phyloP scores from a whole-genome alignment of 2,329 filamentous ascomycete species.

The Gyromitra esculenta region DNA sequence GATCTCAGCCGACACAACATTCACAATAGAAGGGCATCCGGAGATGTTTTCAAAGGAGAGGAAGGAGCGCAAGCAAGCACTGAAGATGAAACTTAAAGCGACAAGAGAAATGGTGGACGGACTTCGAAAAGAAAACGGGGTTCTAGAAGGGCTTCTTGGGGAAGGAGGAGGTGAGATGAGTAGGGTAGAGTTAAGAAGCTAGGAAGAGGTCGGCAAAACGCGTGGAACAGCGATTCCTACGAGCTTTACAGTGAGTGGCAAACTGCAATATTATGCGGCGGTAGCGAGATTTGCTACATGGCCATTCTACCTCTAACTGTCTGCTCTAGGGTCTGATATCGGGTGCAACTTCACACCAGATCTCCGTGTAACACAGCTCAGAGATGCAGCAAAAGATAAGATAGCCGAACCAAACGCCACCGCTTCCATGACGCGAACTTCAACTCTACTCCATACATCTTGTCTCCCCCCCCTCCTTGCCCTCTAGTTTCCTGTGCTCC shows the following conservation, averaged over 20 bases:
- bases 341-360: neutral
- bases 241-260: neutral
- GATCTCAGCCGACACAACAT: constrained; percentile 2
- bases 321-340: neutral
- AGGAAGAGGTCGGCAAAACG: neutral
- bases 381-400: constrained; percentile 24
- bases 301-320: neutral
- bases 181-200: constrained; percentile 1
- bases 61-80: constrained; percentile 51
- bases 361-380: constrained; percentile 11
- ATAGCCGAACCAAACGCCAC: constrained; percentile 18
- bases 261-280: neutral
- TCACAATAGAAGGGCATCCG: constrained; percentile 35
- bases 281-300: neutral
- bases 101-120: constrained; percentile 55
- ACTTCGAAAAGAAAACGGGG: constrained; percentile 48
- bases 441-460: constrained; percentile 1
- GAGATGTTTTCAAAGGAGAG: constrained; percentile 45
- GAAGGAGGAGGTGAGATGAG: constrained; percentile 8
- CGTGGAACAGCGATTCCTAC: neutral
- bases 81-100: constrained; percentile 54
- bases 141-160: constrained; percentile 41
- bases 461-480: neutral
- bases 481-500: neutral
- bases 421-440: constrained; percentile 5